phyloP scores from a whole-genome alignment of 2,329 filamentous ascomycete species.

The Cladorrhinum sp. region DNA sequence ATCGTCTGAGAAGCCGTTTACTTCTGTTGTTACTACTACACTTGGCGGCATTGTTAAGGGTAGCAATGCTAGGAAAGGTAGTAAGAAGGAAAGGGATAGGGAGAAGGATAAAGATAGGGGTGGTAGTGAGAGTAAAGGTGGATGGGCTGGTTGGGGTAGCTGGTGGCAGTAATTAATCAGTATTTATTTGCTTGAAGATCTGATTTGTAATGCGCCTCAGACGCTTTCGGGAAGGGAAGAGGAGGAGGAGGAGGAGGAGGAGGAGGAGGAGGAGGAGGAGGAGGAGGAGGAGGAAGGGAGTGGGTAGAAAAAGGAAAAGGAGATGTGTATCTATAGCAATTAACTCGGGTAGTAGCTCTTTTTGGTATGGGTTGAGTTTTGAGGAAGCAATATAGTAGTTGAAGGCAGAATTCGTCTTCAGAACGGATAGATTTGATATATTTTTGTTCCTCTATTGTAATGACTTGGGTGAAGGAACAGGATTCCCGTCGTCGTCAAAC shows the following conservation, averaged over 20 bases:
- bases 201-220: no score
- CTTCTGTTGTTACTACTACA: not conserved
- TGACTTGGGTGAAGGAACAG: slow-evolving; percentile 53
- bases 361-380: not conserved
- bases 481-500: slow-evolving; percentile 83
- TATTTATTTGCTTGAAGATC: no score
- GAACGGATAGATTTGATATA: no score
- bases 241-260: no score
- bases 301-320: not conserved
- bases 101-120: slow-evolving; percentile 8
- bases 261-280: no score
- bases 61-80: not conserved
- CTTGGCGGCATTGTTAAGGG: not conserved
- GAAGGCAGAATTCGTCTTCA: no score
- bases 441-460: not conserved
- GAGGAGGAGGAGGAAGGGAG: no score
- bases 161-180: slow-evolving; percentile 20
- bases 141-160: slow-evolving; percentile 18
- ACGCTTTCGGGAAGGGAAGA: no score
- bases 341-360: not conserved
- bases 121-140: not conserved
- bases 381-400: no score
- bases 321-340: not conserved
- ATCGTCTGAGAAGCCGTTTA: not conserved
- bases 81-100: slow-evolving; percentile 15